Evolutionary conservation across 192 early-diverging fungal species (phyloP).

Genomic region (Dissophora globulifera): DNA sequence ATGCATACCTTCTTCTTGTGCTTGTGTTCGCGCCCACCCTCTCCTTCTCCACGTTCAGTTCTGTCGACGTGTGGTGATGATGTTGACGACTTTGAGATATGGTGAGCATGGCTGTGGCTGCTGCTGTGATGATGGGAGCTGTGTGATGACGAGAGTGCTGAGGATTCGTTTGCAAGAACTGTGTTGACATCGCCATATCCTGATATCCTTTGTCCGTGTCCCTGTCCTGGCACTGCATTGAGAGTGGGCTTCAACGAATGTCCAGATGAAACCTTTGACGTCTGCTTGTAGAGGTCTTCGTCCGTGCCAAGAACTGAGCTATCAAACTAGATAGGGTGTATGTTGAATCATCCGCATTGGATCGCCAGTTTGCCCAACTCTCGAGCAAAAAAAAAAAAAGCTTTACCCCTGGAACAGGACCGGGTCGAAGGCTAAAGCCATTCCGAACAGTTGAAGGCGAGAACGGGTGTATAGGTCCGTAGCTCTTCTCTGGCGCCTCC

Average conservation of each 20-base stretch:
- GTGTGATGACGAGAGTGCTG: constrained; percentile 13
- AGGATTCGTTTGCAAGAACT: not conserved
- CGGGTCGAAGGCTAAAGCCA: constrained; percentile 45
- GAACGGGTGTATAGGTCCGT: constrained; percentile 44
- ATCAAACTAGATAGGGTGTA: constrained; percentile 29
- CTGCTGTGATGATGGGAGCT: constrained; percentile 16
- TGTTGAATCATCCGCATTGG: too few relatives aligned
- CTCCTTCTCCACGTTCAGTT: constrained; percentile 36
- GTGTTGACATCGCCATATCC: constrained; percentile 13
- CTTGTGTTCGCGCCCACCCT: constrained; percentile 35
- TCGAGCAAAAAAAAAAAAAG: constrained; percentile 6
- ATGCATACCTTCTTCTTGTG: constrained; percentile 51
- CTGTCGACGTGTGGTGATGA: constrained; percentile 45
- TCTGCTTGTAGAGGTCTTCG: constrained; percentile 20
- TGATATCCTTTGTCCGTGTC: not conserved
- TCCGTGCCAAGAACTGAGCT: constrained; percentile 42
- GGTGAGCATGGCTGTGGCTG: constrained; percentile 14
- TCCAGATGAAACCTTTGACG: constrained; percentile 7
- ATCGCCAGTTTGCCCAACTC: too few relatives aligned
- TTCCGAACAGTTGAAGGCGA: constrained; percentile 36
- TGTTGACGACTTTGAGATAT: constrained; percentile 41
- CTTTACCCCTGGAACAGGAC: constrained; percentile 47
- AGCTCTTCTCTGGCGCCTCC: constrained; percentile 47
- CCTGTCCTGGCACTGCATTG: constrained; percentile 7
- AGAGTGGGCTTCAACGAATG: constrained; percentile 9